Conservation (phyloP, 345 rosid species). For the Clausena lansium region DNA sequence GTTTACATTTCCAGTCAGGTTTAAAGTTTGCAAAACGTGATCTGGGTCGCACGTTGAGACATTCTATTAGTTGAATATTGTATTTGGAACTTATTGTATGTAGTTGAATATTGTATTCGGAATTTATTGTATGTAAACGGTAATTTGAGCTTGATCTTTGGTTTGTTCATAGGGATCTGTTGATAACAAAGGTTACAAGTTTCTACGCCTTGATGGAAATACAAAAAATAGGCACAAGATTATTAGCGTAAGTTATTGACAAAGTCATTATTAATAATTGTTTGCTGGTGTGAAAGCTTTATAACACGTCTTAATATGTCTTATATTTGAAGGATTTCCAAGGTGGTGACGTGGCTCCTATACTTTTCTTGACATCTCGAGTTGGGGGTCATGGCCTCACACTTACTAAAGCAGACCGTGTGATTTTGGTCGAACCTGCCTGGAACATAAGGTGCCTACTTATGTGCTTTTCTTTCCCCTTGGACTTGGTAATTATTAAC, state of each 20-base stretch:
- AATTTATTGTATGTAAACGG: neutral
- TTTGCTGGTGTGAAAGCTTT: neutral
- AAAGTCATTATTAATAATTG: no score
- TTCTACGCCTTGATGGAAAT: slow-evolving; percentile 88
- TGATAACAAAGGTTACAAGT: slow-evolving; percentile 54
- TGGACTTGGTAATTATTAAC: neutral
- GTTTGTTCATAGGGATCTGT: slow-evolving; percentile 60
- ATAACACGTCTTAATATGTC: slow-evolving; percentile 14
- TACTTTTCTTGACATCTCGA: slow-evolving; percentile 92
- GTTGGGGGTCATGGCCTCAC: slow-evolving; percentile 99
- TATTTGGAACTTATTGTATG: no score
- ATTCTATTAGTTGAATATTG: neutral
- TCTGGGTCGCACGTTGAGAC: neutral
- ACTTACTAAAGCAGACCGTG: slow-evolving; percentile 96
- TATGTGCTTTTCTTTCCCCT: neutral
- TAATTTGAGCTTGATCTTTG: slow-evolving; percentile 9
- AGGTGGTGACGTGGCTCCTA: slow-evolving; percentile 70
- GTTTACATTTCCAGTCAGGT: neutral
- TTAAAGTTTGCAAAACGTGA: neutral
- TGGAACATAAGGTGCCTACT: slow-evolving; percentile 87
- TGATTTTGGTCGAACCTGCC: slow-evolving; percentile 91
- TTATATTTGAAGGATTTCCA: slow-evolving; percentile 70
- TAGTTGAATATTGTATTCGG: neutral
- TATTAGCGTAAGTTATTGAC: no score
- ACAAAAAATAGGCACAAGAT: slow-evolving; percentile 79